phyloP scores from a whole-genome alignment of 2,329 filamentous ascomycete species.

The Periconia sp. region DNA sequence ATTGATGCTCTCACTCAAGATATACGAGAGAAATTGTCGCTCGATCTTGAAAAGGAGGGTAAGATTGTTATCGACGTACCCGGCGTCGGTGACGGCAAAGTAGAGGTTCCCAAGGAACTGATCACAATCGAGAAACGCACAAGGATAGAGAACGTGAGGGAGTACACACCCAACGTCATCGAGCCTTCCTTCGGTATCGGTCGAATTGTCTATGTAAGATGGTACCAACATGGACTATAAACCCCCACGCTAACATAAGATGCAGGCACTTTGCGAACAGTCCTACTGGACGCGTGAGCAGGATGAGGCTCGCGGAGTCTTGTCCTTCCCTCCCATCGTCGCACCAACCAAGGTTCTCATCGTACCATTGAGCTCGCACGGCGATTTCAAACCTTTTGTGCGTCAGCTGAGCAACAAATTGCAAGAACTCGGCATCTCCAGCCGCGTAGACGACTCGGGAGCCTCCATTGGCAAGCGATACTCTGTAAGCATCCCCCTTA shows the following conservation, averaged over 20 bases:
- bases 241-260: conserved; percentile 55
- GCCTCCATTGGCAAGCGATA: conserved; percentile 92
- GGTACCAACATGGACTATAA: neutral
- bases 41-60: conserved; percentile 71
- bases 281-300: conserved; percentile 88
- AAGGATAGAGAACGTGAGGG: conserved; percentile 77
- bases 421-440: conserved; percentile 75
- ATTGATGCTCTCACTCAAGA: conserved; percentile 77
- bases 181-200: conserved; percentile 98
- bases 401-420: conserved; percentile 74
- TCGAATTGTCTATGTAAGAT: conserved; percentile 75
- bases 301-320: conserved; percentile 79
- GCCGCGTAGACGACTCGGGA: conserved; percentile 84
- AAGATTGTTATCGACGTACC: conserved; percentile 78
- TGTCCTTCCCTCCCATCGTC: conserved; percentile 74
- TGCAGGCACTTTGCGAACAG: conserved; percentile 89
- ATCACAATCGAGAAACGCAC: conserved; percentile 83
- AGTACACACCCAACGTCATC: conserved; percentile 94
- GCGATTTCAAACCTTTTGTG: conserved; percentile 77
- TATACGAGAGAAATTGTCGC: conserved; percentile 75
- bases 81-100: conserved; percentile 67
- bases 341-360: conserved; percentile 96
- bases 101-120: conserved; percentile 76
- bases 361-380: conserved; percentile 81
- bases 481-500: conserved; percentile 40